Conservation (phyloP, 768 basidiomycete genomes). For the Suillus subluteus region DNA sequence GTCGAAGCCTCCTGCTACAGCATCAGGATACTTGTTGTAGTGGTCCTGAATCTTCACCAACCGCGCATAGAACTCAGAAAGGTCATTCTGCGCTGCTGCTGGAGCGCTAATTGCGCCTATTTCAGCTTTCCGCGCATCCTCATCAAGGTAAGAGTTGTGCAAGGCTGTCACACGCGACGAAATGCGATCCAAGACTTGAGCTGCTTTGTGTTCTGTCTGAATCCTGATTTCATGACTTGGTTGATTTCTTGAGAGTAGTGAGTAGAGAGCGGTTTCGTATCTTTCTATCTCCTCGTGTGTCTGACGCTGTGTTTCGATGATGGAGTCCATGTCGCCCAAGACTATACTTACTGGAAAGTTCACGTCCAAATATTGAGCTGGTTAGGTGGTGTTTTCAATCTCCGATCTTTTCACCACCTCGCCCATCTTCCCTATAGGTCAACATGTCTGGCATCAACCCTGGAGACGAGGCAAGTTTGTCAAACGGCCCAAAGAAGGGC, state of each 20-base stretch:
- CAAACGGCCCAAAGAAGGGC: constrained; percentile 8
- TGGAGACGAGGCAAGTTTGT: constrained; percentile 76
- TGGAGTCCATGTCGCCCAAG: constrained; percentile 74
- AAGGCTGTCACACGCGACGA: constrained; percentile 67
- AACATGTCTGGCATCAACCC: constrained; percentile 83
- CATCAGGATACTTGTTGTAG: constrained; percentile 94
- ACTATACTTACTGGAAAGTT: constrained; percentile 14
- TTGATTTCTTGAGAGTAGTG: constrained; percentile 72
- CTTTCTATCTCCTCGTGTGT: constrained; percentile 96
- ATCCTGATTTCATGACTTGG: constrained; percentile 64
- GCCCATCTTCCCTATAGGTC: constrained; percentile 32
- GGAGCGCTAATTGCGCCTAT: constrained; percentile 63
- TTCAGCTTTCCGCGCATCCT: constrained; percentile 71
- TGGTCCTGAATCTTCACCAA: constrained; percentile 96
- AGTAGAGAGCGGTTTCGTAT: constrained; percentile 85
- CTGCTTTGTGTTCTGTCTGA: constrained; percentile 86
- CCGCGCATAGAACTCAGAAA: constrained; percentile 94
- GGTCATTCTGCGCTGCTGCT: constrained; percentile 60
- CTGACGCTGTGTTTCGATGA: constrained; percentile 92
- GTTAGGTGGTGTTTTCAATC: constrained; percentile 48
- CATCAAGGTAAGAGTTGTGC: constrained; percentile 76
- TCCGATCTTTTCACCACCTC: constrained; percentile 50
- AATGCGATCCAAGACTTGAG: constrained; percentile 88
- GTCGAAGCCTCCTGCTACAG: constrained; percentile 79
- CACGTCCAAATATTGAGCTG: constrained; percentile 9